Evolutionary conservation across 495 filamentous ascomycete species (phyloP), one percentile per base, ranked within the genome.

Genomic region (Geoglossum glabrum): DNA sequence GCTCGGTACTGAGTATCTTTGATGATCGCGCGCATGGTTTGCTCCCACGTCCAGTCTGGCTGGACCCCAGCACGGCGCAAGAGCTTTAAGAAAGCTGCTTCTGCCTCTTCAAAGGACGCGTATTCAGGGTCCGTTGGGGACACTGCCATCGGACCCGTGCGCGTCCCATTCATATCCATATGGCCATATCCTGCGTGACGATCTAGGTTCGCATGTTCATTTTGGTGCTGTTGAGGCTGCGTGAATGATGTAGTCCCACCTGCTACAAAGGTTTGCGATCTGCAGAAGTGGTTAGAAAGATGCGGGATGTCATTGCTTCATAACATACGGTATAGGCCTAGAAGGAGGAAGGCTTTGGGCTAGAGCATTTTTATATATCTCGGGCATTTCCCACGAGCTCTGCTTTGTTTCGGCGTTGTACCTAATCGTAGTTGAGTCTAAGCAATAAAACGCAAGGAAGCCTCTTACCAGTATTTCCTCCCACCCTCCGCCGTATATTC

Each of bases 321-420:
- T 28, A 50, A 72, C 83, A 73, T 76, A 90, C 86, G 77, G 78
- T 59, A 76, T 74, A 11, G 74, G 65, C 56, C 75, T 70, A 19
- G 67, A 68, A 45, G 74, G 61, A 46, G 74, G 70, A 33, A 67
- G 77, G 67, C 59, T 76, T 70, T 70, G 79, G 65, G 84, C 72
- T 67, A 82, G 70, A 64, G 86, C 76, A 67, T 79, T 69, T 63
- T 85, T 87, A 72, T 88, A 90, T 56, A 76, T 81, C 49, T 87
- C 84, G 56, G 90, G 90, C 77, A 95, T 93, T 58, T 89, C 84
- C 92, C 92, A 98, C 54, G 85, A 85, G 69, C 86, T 97, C 71
- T 87, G 77, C 72, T 92, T 90, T 38, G 81, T 90, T 66, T 95
- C 84, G 2, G 81, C 85, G 67, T 97, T 87, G 67, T 86, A 81